These are phyloP conservation scores for Cytospora paraplurivora DNA, from an alignment of 2,329 filamentous ascomycete species.

Conservation along the genomic window DNA sequence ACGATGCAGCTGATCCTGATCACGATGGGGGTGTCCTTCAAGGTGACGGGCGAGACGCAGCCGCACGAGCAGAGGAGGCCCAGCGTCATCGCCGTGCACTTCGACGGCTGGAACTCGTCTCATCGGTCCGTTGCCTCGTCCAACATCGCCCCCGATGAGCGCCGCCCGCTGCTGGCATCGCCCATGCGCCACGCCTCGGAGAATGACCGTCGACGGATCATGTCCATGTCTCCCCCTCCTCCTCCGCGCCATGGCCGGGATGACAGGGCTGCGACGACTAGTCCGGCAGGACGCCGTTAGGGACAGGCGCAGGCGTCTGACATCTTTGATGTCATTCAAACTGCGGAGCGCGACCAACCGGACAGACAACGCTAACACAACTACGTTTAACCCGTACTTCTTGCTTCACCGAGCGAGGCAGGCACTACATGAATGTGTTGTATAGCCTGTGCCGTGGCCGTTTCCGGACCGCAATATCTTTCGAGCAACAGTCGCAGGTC, in stretches of 20 bases:
- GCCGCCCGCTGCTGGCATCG: constrained; percentile 13
- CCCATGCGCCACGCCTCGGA: neutral
- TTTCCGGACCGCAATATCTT: neutral
- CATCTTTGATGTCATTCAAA: no score
- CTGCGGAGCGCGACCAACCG: no score
- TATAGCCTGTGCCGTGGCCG: neutral
- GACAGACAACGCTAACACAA: neutral
- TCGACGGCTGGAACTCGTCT: constrained; percentile 20
- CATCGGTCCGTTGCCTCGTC: constrained; percentile 19
- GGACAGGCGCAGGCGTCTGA: no score
- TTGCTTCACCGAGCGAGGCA: neutral
- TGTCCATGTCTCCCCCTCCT: constrained; percentile 2
- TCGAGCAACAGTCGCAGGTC: neutral
- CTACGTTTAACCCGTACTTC: neutral
- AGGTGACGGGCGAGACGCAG: constrained; percentile 24
- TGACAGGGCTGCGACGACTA: neutral
- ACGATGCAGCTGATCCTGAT: constrained; percentile 32
- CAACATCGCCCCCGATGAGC: constrained; percentile 21
- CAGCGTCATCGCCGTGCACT: constrained; percentile 17
- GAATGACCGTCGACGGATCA: neutral
- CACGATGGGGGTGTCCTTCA: constrained; percentile 29
- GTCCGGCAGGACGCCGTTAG: constrained; percentile 2
- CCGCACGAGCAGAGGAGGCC: constrained; percentile 14
- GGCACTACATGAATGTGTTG: neutral
- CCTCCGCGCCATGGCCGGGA: neutral